These are phyloP conservation scores for Lasiodiplodia theobromae DNA, from an alignment of 2,329 filamentous ascomycete genomes.

Conservation along the genomic window DNA sequence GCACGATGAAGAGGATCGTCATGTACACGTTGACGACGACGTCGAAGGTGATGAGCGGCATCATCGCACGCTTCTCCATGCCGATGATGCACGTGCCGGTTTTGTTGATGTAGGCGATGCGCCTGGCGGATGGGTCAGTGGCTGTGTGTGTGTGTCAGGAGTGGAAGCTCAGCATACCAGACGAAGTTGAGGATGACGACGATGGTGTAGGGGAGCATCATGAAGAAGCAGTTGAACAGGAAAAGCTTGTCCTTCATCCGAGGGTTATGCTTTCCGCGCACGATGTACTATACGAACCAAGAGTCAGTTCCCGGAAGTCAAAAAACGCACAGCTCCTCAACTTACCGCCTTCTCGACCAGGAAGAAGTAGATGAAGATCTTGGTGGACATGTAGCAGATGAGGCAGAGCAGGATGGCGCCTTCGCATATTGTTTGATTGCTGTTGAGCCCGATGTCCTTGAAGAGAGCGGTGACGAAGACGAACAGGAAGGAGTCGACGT, in stretches of 20 bases:
- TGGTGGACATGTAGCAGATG: constrained; percentile 19
- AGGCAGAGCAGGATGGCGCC: constrained; percentile 63
- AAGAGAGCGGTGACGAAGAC: constrained; percentile 65
- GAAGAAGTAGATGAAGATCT: constrained; percentile 23
- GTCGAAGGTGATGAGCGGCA: constrained; percentile 68
- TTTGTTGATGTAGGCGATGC: constrained; percentile 61
- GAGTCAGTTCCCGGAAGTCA: too few species aligned
- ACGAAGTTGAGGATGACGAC: constrained; percentile 13
- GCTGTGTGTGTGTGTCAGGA: too few species aligned
- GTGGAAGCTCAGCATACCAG: not conserved
- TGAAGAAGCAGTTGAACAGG: constrained; percentile 16
- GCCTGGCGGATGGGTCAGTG: constrained; percentile 46
- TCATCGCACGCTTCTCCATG: constrained; percentile 64
- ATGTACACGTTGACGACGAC: constrained; percentile 68
- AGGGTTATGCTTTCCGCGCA: not conserved
- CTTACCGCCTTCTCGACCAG: constrained; percentile 23
- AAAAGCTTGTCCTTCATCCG: constrained; percentile 8
- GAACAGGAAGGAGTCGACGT: constrained; percentile 67
- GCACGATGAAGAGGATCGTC: constrained; percentile 67
- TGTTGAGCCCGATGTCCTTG: constrained; percentile 64
- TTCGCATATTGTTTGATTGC: constrained; percentile 59
- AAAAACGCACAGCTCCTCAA: not conserved
- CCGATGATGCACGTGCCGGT: constrained; percentile 64
- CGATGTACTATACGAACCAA: not conserved
- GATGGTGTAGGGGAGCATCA: constrained; percentile 9